Evolutionary conservation across 176 grass and related monocot species (phyloP).

Genomic region (Areca catechu): DNA sequence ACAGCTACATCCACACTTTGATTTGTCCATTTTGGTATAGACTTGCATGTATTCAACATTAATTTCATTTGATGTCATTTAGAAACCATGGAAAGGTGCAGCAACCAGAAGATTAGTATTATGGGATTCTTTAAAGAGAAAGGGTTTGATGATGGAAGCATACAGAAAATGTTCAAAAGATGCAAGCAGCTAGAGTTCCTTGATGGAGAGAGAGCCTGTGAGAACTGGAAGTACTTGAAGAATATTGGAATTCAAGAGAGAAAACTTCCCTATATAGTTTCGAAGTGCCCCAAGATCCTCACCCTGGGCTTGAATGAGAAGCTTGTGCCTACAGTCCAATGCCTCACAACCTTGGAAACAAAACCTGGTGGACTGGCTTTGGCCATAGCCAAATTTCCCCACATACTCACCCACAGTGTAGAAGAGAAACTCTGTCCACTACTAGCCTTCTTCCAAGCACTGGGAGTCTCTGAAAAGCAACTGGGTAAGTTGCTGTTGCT

Average conservation of each 20-base stretch:
- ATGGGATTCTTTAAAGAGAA: slow-evolving; percentile 61
- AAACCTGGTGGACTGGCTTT: slow-evolving; percentile 62
- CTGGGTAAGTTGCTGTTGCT: slow-evolving; percentile 71
- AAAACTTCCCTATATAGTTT: slow-evolving; percentile 61
- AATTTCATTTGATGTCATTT: background rate
- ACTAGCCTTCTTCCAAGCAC: slow-evolving; percentile 73
- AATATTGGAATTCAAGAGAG: slow-evolving; percentile 53
- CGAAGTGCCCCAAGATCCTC: slow-evolving; percentile 92
- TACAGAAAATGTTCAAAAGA: slow-evolving; percentile 48
- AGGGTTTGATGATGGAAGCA: slow-evolving; percentile 57
- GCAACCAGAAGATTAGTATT: slow-evolving; percentile 30
- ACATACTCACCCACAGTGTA: slow-evolving; percentile 74
- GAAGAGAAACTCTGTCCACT: slow-evolving; percentile 90
- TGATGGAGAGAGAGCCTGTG: slow-evolving; percentile 37
- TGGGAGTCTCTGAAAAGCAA: slow-evolving; percentile 77
- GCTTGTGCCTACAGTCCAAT: slow-evolving; percentile 74
- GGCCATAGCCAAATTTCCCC: slow-evolving; percentile 72
- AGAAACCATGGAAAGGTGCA: slow-evolving; percentile 21
- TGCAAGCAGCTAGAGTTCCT: slow-evolving; percentile 50
- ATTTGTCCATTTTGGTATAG: no score
- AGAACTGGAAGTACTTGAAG: slow-evolving; percentile 71
- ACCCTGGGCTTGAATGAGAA: slow-evolving; percentile 53
- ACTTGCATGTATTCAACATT: no score
- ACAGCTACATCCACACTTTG: no score
- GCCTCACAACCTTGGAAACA: slow-evolving; percentile 54